These are phyloP conservation scores for Amoebophrya sp. DNA, from an alignment of 169 alveolate species.

Conservation along the genomic window DNA sequence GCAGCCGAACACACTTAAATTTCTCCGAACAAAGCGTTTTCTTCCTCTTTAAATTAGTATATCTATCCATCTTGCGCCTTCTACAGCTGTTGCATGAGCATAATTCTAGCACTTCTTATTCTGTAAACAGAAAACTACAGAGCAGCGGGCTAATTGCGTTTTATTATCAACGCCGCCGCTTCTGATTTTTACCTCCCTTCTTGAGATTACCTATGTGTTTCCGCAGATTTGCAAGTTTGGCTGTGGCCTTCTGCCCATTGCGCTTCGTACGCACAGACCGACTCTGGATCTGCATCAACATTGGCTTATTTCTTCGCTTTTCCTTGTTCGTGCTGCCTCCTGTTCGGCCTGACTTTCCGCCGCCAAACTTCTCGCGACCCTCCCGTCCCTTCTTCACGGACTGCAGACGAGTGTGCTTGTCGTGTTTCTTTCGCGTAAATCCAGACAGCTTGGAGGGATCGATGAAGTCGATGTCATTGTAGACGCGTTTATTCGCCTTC, in stretches of 20 bases:
- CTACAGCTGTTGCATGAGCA: too few relatives aligned
- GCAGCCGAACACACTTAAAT: too few relatives aligned
- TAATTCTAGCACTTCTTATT: too few relatives aligned
- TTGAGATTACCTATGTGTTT: background rate
- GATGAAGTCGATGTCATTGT: background rate
- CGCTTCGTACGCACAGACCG: background rate
- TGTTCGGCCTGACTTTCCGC: background rate
- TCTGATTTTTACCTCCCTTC: background rate
- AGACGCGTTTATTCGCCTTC: background rate
- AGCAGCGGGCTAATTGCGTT: too few relatives aligned
- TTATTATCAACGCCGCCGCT: background rate
- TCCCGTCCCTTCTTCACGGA: constrained; percentile 8
- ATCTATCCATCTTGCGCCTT: too few relatives aligned
- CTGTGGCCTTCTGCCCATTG: constrained; percentile 8
- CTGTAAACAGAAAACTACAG: too few relatives aligned
- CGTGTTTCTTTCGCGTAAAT: background rate
- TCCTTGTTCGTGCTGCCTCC: constrained; percentile 10
- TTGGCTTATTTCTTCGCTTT: background rate
- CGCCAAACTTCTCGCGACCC: constrained; percentile 7
- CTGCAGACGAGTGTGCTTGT: background rate
- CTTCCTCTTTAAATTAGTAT: too few relatives aligned
- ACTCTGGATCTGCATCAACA: constrained; percentile 1
- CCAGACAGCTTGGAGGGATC: background rate
- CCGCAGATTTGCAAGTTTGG: background rate
- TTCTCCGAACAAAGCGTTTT: too few relatives aligned